phyloP scores from a whole-genome alignment of 352 stramenopile species.

The Pythium scleroteichum region DNA sequence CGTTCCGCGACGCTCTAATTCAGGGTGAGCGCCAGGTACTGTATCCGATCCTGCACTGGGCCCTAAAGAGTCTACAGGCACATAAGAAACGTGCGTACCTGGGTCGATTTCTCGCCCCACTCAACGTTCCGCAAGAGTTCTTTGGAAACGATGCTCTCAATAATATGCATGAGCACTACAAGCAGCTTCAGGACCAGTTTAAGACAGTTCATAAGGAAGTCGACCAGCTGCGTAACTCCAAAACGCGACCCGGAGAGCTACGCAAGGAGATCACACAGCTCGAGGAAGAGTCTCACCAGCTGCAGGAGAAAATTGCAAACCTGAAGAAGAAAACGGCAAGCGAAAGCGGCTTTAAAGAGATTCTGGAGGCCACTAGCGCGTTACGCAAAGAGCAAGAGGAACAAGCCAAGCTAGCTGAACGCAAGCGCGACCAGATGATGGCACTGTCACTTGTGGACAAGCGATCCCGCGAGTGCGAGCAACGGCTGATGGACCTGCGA shows the following conservation, averaged over 20 bases:
- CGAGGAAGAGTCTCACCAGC: conserved; percentile 89
- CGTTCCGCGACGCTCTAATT: conserved; percentile 74
- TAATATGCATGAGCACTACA: conserved; percentile 90
- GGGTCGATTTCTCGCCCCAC: conserved; percentile 88
- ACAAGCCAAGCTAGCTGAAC: conserved; percentile 88
- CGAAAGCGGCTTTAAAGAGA: conserved; percentile 85
- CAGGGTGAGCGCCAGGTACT: conserved; percentile 87
- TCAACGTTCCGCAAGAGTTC: conserved; percentile 94
- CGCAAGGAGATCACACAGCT: conserved; percentile 91
- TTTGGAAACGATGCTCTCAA: conserved; percentile 84
- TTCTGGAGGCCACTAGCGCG: conserved; percentile 88
- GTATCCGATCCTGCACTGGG: conserved; percentile 93
- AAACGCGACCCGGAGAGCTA: conserved; percentile 83
- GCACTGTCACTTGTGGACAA: conserved; percentile 84
- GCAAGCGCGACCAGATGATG: conserved; percentile 89
- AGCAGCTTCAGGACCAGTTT: conserved; percentile 93
- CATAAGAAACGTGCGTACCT: conserved; percentile 95
- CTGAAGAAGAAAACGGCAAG: conserved; percentile 87
- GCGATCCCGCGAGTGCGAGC: conserved; percentile 67
- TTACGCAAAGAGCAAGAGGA: conserved; percentile 95
- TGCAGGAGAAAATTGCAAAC: conserved; percentile 90
- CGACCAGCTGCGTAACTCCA: conserved; percentile 75
- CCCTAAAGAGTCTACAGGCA: conserved; percentile 80
- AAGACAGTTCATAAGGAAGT: conserved; percentile 91
- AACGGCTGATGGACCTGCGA: conserved; percentile 71